Base-by-base conservation (phyloP, 2,329 filamentous ascomycete genomes). In the Arthrobotrys sinensis region DNA sequence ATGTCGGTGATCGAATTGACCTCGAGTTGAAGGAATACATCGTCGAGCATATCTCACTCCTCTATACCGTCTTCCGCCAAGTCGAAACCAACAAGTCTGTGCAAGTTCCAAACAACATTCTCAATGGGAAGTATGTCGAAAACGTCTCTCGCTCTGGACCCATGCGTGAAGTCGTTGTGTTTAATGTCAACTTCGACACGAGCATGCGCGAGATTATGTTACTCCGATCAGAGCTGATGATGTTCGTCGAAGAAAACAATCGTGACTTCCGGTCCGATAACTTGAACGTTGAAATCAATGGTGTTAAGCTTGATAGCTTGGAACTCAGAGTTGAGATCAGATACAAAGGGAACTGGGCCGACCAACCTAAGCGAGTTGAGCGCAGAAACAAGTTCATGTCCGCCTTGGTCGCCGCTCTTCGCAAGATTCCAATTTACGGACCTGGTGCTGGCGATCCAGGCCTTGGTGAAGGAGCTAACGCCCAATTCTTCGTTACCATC, bases 101-200 rank as follows among this genome's bases (percentile, higher is more conserved):
- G 0, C 89, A 96, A 85, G 90, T 96, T 1, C 94, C 96, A 48
- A 98, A 99, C 85, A 97, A 96, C 82, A 87, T 94, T 1, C 88
- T 98, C 67, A 98, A 98, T 87, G 91, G 90, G 65, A 86, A 94
- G n/a, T 97, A 94, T 92, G 91, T 99, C 69, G 95, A 98, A 84
- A 99, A 99, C 84, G 89, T 97, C 80, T 92, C 92, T 8, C 92
- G 96, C 66, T 95, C 92, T 83, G 94, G 93, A 84, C 91, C 94
- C 57, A 97, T 97, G 95, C 91, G 91, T 80, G 96, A 97, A 85
- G 90, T 90, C 64, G 88, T 98, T 65, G 89, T 91, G 10, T 87
- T 98, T 64, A 92, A 91, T 79, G 91, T 97, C 75, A 91, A 91
- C 4, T 98, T 92, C 83, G 93, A 94, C 81, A 98, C 96, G 0